Conservation (phyloP, 352 stramenopile species). For the Globisporangium radiosum region DNA sequence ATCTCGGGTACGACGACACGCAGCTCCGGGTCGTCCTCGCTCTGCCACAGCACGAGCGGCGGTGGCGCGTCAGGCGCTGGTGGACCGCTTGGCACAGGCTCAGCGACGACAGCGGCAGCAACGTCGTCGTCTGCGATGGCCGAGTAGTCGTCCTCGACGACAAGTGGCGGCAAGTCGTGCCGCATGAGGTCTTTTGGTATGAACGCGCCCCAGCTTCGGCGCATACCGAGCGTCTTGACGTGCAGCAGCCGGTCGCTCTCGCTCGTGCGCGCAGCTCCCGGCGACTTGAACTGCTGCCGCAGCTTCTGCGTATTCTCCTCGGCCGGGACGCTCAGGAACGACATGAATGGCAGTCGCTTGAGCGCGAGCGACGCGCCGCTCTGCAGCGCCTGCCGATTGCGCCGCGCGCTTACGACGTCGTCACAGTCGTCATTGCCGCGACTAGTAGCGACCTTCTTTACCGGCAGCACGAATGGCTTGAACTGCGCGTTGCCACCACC, state of each 20-base stretch:
- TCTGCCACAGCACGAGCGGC: conserved; percentile 78
- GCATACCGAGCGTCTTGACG: conserved; percentile 82
- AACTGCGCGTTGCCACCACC: conserved; percentile 27
- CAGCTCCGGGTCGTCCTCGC: conserved; percentile 47
- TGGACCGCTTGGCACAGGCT: conserved; percentile 13
- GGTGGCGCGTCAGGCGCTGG: conserved; percentile 32
- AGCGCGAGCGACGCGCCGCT: conserved; percentile 46
- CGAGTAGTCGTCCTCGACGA: conserved; percentile 50
- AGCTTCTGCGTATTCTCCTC: conserved; percentile 50
- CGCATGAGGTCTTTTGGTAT: conserved; percentile 50
- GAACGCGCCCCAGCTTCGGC: conserved; percentile 45
- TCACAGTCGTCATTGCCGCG: conserved; percentile 27
- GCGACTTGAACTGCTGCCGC: conserved; percentile 72
- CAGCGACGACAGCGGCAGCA: conserved; percentile 15
- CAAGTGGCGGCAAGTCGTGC: conserved; percentile 53
- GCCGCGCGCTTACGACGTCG: conserved; percentile 19
- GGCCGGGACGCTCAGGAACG: conserved; percentile 64
- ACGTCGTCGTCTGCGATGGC: conserved; percentile 23
- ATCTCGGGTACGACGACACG: conserved; percentile 85
- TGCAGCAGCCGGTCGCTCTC: conserved; percentile 75
- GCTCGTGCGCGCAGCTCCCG: conserved; percentile 48
- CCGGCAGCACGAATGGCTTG: conserved; percentile 73
- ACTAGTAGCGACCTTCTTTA: conserved; percentile 24
- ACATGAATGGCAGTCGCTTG: conserved; percentile 79
- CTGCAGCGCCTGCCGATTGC: conserved; percentile 47